phyloP scores from a whole-genome alignment of 2,329 filamentous ascomycete genomes.

The Sarocladium oryzae region DNA sequence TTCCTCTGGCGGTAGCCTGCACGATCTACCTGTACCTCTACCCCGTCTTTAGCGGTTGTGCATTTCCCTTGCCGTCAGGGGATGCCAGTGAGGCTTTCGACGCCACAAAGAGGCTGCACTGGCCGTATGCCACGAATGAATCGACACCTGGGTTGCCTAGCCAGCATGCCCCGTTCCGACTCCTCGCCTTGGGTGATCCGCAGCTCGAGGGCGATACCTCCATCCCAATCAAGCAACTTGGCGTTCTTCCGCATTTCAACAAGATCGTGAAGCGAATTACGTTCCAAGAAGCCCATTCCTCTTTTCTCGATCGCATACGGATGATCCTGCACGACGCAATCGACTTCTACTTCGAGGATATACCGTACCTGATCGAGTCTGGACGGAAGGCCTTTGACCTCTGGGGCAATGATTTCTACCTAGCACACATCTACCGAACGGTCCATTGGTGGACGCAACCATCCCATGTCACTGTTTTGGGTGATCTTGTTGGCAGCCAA shows the following conservation, averaged over 20 bases:
- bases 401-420: constrained; percentile 88
- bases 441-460: constrained; percentile 78
- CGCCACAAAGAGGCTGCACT: constrained; percentile 34
- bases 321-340: constrained; percentile 51
- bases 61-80: constrained; percentile 57
- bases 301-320: constrained; percentile 45
- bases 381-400: constrained; percentile 78
- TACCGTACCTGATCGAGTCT: constrained; percentile 59
- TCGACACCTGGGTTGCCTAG: constrained; percentile 16
- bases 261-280: constrained; percentile 40
- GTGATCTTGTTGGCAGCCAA: constrained; percentile 88
- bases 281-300: constrained; percentile 37
- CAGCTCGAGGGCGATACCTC: constrained; percentile 91
- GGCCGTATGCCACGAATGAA: constrained; percentile 23
- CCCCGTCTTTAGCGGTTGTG: constrained; percentile 72
- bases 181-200: constrained; percentile 84
- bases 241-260: constrained; percentile 47
- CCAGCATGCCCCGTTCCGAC: constrained; percentile 65
- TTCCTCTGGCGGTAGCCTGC: constrained; percentile 60
- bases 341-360: constrained; percentile 60
- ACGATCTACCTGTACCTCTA: constrained; percentile 84
- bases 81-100: constrained; percentile 27
- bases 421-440: constrained; percentile 84
- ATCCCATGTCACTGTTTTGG: constrained; percentile 82
- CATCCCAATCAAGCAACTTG: constrained; percentile 54